These are phyloP conservation scores for Psidium guajava DNA, from an alignment of 345 rosid species.

Conservation along the genomic window DNA sequence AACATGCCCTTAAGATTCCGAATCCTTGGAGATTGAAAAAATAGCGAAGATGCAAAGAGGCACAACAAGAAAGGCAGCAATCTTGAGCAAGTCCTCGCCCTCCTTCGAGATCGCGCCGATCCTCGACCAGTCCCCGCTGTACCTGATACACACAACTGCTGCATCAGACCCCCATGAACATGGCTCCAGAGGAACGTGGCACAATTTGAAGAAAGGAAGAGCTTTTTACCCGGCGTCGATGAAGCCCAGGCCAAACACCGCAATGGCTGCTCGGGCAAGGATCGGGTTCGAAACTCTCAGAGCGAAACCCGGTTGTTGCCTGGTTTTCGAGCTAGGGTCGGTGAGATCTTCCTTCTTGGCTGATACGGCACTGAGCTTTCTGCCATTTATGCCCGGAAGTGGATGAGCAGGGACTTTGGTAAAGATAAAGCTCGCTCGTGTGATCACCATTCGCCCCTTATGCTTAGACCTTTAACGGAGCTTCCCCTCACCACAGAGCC, in stretches of 20 bases:
- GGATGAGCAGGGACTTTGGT: neutral
- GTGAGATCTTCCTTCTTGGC: conserved; percentile 26
- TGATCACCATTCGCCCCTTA: conserved; percentile 2
- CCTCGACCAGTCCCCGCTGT: conserved; percentile 95
- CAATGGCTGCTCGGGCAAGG: conserved; percentile 29
- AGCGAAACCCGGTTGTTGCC: neutral
- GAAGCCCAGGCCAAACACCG: conserved; percentile 53
- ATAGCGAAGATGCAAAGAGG: conserved; percentile 54
- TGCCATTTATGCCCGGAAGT: neutral
- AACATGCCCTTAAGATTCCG: conserved; percentile 5
- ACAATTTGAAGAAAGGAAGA: neutral
- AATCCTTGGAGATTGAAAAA: conserved; percentile 25
- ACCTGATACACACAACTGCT: conserved; percentile 17
- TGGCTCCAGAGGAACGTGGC: neutral
- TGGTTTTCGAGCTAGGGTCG: conserved; percentile 1
- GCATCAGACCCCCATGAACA: neutral
- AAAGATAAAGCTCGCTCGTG: conserved; percentile 10
- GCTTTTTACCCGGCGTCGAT: conserved; percentile 65
- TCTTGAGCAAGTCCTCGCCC: conserved; percentile 49
- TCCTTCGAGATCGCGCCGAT: conserved; percentile 72
- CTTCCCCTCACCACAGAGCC: neutral
- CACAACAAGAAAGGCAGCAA: conserved; percentile 55
- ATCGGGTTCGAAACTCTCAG: conserved; percentile 1
- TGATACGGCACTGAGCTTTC: neutral
- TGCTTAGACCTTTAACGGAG: neutral